These are phyloP conservation scores for Saturnispora silvae DNA, from an alignment of 805 yeast genomes.

Conservation along the genomic window DNA sequence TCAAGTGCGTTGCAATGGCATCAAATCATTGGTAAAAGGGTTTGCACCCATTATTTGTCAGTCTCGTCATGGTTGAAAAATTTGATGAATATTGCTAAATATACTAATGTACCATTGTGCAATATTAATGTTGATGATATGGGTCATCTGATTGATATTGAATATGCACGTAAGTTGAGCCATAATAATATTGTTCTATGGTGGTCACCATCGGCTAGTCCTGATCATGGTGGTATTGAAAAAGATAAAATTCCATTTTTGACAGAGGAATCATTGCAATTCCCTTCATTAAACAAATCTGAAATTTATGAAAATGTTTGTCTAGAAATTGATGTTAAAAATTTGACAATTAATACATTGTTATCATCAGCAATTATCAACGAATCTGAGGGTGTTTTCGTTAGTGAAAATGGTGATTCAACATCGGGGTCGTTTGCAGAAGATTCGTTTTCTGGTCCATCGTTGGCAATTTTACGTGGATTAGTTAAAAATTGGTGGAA, in stretches of 20 bases:
- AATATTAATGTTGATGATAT: slow-evolving; percentile 70
- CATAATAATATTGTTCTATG: slow-evolving; percentile 66
- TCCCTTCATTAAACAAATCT: slow-evolving; percentile 65
- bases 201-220: slow-evolving; percentile 81
- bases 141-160: slow-evolving; percentile 72
- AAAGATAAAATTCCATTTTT: slow-evolving; percentile 38
- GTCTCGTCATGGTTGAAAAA: slow-evolving; percentile 65
- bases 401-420: slow-evolving; percentile 37
- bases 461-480: slow-evolving; percentile 57
- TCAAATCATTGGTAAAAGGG: slow-evolving; percentile 46
- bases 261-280: slow-evolving; percentile 46
- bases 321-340: slow-evolving; percentile 67
- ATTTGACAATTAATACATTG: slow-evolving; percentile 76
- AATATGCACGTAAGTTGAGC: slow-evolving; percentile 68
- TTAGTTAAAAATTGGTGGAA: slow-evolving; percentile 93
- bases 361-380: slow-evolving; percentile 74
- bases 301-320: slow-evolving; percentile 72
- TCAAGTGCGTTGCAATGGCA: slow-evolving; percentile 83
- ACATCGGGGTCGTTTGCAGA: slow-evolving; percentile 46
- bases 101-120: slow-evolving; percentile 77
- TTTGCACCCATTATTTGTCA: slow-evolving; percentile 61
- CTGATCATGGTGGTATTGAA: slow-evolving; percentile 80
- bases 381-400: slow-evolving; percentile 80
- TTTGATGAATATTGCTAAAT: slow-evolving; percentile 53
- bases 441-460: slow-evolving; percentile 72